phyloP scores from a whole-genome alignment of 768 basidiomycete species.

The Astraeus odoratus region DNA sequence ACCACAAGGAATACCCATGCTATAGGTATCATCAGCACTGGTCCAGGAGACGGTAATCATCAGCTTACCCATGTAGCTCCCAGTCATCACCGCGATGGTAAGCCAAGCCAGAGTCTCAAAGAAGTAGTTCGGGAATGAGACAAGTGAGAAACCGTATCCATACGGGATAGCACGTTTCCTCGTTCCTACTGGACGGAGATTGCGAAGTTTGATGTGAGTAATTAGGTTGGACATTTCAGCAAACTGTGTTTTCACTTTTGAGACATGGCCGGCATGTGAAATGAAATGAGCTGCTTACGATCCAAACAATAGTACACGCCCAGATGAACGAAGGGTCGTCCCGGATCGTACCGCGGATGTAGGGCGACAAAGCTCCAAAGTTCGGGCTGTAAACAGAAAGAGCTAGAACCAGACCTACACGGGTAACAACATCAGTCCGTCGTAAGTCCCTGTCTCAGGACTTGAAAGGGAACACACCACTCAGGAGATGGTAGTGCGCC shows the following conservation, averaged over 20 bases:
- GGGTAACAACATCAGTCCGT: no score
- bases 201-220: constrained; percentile 76
- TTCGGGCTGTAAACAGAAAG: constrained; percentile 76
- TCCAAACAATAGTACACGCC: constrained; percentile 61
- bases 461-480: constrained; percentile 34
- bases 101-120: constrained; percentile 82
- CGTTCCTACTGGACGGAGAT: constrained; percentile 75
- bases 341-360: constrained; percentile 54
- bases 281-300: constrained; percentile 44
- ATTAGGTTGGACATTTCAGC: constrained; percentile 79
- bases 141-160: constrained; percentile 88
- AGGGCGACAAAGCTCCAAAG: constrained; percentile 60
- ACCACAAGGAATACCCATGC: constrained; percentile 62
- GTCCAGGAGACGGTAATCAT: background rate
- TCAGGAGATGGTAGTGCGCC: constrained; percentile 80
- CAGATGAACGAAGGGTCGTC: constrained; percentile 63
- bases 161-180: constrained; percentile 77
- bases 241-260: constrained; percentile 44
- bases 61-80: constrained; percentile 62
- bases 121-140: constrained; percentile 91
- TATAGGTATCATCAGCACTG: constrained; percentile 20
- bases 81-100: constrained; percentile 67
- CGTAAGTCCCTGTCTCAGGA: no score
- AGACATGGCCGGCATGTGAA: background rate
- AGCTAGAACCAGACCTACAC: constrained; percentile 64